phyloP scores from a whole-genome alignment of 331 rosid genomes.

The Quercus tomentella region DNA sequence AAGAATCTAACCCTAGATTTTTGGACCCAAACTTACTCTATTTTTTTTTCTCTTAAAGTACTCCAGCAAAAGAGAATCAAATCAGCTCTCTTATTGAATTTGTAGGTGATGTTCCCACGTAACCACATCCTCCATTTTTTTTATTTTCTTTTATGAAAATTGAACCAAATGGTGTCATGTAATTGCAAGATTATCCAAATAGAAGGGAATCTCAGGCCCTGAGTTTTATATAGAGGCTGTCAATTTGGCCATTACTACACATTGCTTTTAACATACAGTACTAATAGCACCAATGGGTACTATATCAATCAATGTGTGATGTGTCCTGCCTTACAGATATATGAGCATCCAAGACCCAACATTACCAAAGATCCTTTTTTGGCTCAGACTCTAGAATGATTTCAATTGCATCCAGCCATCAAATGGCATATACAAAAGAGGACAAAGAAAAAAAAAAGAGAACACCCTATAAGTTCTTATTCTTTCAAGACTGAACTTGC shows the following conservation, averaged over 20 bases:
- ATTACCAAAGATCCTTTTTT: neutral
- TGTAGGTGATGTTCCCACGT: conserved; percentile 31
- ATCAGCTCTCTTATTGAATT: conserved; percentile 12
- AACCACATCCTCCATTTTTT: conserved; percentile 15
- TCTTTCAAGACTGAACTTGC: neutral
- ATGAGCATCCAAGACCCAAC: neutral
- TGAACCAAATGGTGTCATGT: neutral
- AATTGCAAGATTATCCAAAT: conserved; percentile 34
- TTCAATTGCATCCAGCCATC: too few relatives aligned
- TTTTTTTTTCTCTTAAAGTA: conserved; percentile 28
- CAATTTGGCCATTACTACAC: conserved; percentile 30
- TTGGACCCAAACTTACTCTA: conserved; percentile 41
- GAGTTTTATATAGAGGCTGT: conserved; percentile 40
- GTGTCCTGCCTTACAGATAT: conserved; percentile 9
- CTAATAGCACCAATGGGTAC: conserved; percentile 28
- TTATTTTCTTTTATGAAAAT: conserved; percentile 12
- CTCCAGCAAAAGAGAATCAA: conserved; percentile 23
- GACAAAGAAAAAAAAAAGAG: neutral
- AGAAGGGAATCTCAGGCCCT: conserved; percentile 43
- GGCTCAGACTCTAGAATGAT: too few relatives aligned
- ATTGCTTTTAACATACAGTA: conserved; percentile 28
- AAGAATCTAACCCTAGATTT: conserved; percentile 78
- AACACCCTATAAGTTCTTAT: neutral
- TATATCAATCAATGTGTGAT: conserved; percentile 20
- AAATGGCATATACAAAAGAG: too few relatives aligned